These are phyloP conservation scores for Neohortaea acidophila DNA, from an alignment of 495 filamentous ascomycete species.

Conservation along the genomic window DNA sequence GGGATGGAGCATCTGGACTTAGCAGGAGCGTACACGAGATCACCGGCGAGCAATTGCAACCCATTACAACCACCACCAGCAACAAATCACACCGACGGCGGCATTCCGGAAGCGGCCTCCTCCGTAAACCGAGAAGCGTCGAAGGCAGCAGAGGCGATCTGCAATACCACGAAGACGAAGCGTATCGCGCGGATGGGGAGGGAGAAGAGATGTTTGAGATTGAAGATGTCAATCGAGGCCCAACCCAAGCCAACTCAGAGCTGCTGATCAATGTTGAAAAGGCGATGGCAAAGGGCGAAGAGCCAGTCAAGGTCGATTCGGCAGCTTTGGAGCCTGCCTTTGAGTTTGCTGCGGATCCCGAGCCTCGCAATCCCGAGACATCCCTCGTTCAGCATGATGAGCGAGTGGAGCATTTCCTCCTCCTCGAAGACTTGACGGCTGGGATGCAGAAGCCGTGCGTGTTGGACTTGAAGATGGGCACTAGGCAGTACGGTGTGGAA, in stretches of 20 bases:
- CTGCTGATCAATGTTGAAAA: not conserved
- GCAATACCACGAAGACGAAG: conserved; percentile 74
- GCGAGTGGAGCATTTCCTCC: conserved; percentile 78
- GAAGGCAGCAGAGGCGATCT: conserved; percentile 49
- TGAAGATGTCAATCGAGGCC: conserved; percentile 38
- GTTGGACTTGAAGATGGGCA: conserved; percentile 97
- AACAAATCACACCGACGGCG: conserved; percentile 34
- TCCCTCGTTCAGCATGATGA: conserved; percentile 54
- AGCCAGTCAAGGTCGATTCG: not conserved
- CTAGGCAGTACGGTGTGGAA: conserved; percentile 94
- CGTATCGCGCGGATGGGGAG: conserved; percentile 64
- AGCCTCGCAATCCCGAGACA: conserved; percentile 63
- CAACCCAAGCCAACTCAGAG: not conserved
- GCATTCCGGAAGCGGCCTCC: conserved; percentile 67
- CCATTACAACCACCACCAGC: not conserved
- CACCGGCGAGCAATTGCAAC: not conserved
- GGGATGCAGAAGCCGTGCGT: conserved; percentile 95
- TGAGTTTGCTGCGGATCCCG: conserved; percentile 1
- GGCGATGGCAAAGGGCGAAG: not conserved
- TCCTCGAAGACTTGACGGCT: conserved; percentile 92
- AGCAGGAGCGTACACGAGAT: conserved; percentile 13
- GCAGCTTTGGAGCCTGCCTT: conserved; percentile 5
- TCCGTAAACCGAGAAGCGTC: conserved; percentile 50
- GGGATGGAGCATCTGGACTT: not conserved
- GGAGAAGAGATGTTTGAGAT: conserved; percentile 62